Evolutionary conservation across 805 yeast species (phyloP), one percentile per base, ranked within the genome.

Genomic region (Yarrowia hollandica): DNA sequence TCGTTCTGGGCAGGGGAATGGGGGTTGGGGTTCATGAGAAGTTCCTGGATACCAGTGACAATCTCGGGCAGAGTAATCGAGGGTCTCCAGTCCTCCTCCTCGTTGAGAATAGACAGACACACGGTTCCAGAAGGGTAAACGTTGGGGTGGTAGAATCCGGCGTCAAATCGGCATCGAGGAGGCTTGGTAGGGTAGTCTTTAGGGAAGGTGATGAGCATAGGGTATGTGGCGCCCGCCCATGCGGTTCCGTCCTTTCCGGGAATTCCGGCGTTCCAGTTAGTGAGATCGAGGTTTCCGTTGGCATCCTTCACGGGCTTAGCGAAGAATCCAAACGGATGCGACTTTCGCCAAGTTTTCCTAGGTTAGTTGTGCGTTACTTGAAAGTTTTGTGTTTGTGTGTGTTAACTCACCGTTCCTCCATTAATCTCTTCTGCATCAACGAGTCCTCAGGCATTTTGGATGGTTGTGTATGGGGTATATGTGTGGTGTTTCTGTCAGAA

Each of bases 41-140:
- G 78, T 71, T 91, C 97, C 72, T 94, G 99, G 55, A 94, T 84
- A 5, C 99, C 99, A 62, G 90, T 75, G 1, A 87, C 85, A 61
- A 94, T 86, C 70, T 92, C 96, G 69, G 89, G 90, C 64, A 92
- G 74, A 14, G 96, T 88, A 65, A 92, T 87, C 8, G 97, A 96
- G 0, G 99, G 99, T 68, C 96, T 82, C 99, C 99, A 94, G 72
- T 90, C 98, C 72, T 91, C 95, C 44, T 86, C 90, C 71, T 94
- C 99, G 72, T 94, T 94, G 69, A 94, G 77, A 59, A 94, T 91
- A 57, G 95, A 85, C 46, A 94, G 79, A 74, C 99, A 94, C 33
- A 94, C 85, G 0, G 98, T 94, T 1, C 99, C 99, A 60, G 96
- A 88, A 1, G 99, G 99, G 67, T 94, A 94, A 9, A 94, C 92